These are phyloP conservation scores for Boletus subcaerulescens DNA, from an alignment of 768 basidiomycete species.

Conservation along the genomic window DNA sequence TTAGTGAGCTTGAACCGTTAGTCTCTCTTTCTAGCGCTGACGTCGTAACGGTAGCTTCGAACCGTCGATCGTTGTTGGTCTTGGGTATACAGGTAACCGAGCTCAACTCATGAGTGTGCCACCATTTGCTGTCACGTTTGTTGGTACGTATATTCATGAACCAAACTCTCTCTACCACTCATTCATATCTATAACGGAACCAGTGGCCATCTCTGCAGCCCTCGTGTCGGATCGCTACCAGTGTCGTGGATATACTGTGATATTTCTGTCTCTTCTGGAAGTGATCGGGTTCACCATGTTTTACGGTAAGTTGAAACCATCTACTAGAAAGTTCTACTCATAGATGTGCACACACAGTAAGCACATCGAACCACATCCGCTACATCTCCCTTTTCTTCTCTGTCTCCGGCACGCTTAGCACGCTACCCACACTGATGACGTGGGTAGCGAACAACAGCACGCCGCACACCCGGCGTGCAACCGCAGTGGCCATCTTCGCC, in stretches of 20 bases:
- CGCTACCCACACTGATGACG: neutral
- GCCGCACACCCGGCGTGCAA: neutral
- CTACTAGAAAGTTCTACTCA: neutral
- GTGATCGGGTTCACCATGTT: slow-evolving; percentile 56
- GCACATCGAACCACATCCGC: slow-evolving; percentile 37
- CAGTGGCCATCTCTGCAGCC: slow-evolving; percentile 28
- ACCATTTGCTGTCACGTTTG: slow-evolving; percentile 51
- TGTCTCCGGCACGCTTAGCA: slow-evolving; percentile 46
- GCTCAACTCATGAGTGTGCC: slow-evolving; percentile 64
- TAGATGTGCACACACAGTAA: slow-evolving; percentile 4
- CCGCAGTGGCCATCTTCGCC: neutral
- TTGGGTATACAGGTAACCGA: slow-evolving; percentile 52
- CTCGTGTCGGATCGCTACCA: slow-evolving; percentile 53
- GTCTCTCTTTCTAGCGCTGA: slow-evolving; percentile 30
- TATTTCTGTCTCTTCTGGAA: slow-evolving; percentile 42
- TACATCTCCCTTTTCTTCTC: slow-evolving; percentile 59
- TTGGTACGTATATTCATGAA: slow-evolving; percentile 34
- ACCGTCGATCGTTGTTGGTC: slow-evolving; percentile 58
- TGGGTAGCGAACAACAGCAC: slow-evolving; percentile 3
- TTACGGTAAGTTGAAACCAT: slow-evolving; percentile 37
- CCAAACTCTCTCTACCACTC: neutral
- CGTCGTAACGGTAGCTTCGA: slow-evolving; percentile 51
- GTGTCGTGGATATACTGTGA: slow-evolving; percentile 47
- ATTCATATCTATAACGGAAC: neutral
- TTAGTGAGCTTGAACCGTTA: slow-evolving; percentile 19